Evolutionary conservation across 139 green algal species (phyloP), one percentile per base, ranked within the genome.

Genomic region (Tetratostichococcus sp.): DNA sequence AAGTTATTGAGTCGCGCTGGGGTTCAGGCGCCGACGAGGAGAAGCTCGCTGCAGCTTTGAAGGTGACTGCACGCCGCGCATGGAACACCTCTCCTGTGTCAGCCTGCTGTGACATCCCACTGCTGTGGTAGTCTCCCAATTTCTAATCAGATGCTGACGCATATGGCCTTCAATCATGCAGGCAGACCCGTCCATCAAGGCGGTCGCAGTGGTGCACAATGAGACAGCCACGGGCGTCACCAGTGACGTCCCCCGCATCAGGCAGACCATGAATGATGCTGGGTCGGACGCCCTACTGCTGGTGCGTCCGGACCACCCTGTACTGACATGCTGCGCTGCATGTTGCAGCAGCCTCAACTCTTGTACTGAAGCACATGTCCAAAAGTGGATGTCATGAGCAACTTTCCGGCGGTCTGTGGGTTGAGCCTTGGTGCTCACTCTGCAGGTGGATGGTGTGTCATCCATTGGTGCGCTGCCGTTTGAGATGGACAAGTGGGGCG

Each of bases 211-310:
- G 8, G 94, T 98, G 30, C 95, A 98, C 87, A 98, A 98, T 75
- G 95, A 98, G 84, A 98, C 95, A 1, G 94, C 95, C 8, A 98
- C 95, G 17, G 94, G 90, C 23, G 89, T 96, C 23, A 98, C 94
- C 23, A 90, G 79, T 30, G 90, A 97, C 84, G 88, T 98, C 35
- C 81, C 31, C 57, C 79, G 86, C 65, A 76, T 84, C 35, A 78
- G 87, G 35, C 69, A 86, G 30, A 87, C 86, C 1, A 92, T 97
- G 85, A 90, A 98, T 72, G 81, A 76, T 0, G 79, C 75, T 4
- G 75, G 65, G 50, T 93, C 98, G 83, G 91, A 91, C 11, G 93
- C 94, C 1, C 83, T 98, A 80, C 87, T 98, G 43, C 77, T 98
- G 80, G 91, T 98, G 50, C 11, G 50, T n/a, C 19, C 39, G 39